These are phyloP conservation scores for Citeromyces hawaiiensis DNA, from an alignment of 1,139 yeast genomes.

Conservation along the genomic window DNA sequence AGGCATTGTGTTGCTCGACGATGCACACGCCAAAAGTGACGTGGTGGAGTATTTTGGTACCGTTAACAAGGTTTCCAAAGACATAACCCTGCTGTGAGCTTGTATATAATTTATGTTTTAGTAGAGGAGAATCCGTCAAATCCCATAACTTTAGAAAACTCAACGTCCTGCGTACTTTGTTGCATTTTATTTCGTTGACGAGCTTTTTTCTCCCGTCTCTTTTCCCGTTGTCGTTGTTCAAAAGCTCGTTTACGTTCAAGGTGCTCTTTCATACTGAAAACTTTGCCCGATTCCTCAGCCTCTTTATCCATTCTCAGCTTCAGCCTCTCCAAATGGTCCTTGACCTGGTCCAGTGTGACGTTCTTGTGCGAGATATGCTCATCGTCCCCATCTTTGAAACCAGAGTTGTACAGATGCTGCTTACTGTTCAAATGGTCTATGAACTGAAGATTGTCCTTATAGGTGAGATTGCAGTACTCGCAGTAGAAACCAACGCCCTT, in stretches of 20 bases:
- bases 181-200: conserved; percentile 17
- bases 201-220: conserved; percentile 25
- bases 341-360: conserved; percentile 21
- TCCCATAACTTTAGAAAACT: conserved; percentile 5
- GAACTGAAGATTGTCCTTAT: conserved; percentile 67
- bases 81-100: neutral
- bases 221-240: conserved; percentile 31
- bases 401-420: conserved; percentile 31
- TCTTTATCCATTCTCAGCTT: conserved; percentile 11
- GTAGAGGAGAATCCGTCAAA: conserved; percentile 4
- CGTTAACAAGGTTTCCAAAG: conserved; percentile 28
- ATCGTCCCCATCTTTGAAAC: conserved; percentile 18
- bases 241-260: conserved; percentile 19
- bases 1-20: conserved; percentile 22
- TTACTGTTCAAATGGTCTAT: conserved; percentile 76
- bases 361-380: conserved; percentile 14
- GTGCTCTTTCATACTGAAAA: conserved; percentile 17
- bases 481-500: conserved; percentile 75
- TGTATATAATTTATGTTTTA: neutral
- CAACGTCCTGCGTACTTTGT: conserved; percentile 9
- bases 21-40: conserved; percentile 17
- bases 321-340: conserved; percentile 11
- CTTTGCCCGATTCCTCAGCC: conserved; percentile 18
- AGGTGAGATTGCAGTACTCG: conserved; percentile 65
- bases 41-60: conserved; percentile 46